Base-by-base conservation (phyloP, 352 stramenopile genomes). In the Globisporangium barbulae region DNA sequence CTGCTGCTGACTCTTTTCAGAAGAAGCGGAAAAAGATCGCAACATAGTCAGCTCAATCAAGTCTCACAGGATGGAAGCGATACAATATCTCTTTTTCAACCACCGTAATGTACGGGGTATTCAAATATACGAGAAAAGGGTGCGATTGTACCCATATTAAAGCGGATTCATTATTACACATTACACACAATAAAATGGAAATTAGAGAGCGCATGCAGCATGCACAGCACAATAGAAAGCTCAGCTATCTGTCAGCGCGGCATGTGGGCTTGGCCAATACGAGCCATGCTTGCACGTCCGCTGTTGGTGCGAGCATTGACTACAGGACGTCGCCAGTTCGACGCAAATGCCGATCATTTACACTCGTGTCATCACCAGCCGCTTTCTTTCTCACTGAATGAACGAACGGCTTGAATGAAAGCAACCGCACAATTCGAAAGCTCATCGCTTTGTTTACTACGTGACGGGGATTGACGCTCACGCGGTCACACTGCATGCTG, bases 101-200 rank as follows among this genome's bases (percentile, higher is more conserved):
- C 12, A 33, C 6, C 10, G 5, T 35, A 3, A 13, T 59, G 7
- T 1, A 35, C 13, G 45, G 15, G 17, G 19, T 41, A 56, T 56
- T 0, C 15, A 17, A 56, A 19, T 28, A 42, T 25, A 41, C 49
- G 2, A 57, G 30, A 8, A 8, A 13, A 41, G 28, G 17, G 17
- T 17, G 17, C 5, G 28, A 10, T 35, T 49, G 53, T 60, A 60
- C 53, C 53, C 53, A 60, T 60, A 12, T 60, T 60, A 35, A 60
- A 60, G 53, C 53, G 21, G 13, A 45, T n/a, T 21, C 13, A 45
- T n/a, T 25, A 25, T 9, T 25, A 28, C 25, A 28, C 50, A 57
- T 57, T 57, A 57, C 30, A 57, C 50, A 57, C 50, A 8, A 31
- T 25, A 30, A 35, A 30, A 39, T 54, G 6, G 5, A 13, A 25